Base-by-base conservation (phyloP, 805 yeast genomes). In the Lipomyces kockii region DNA sequence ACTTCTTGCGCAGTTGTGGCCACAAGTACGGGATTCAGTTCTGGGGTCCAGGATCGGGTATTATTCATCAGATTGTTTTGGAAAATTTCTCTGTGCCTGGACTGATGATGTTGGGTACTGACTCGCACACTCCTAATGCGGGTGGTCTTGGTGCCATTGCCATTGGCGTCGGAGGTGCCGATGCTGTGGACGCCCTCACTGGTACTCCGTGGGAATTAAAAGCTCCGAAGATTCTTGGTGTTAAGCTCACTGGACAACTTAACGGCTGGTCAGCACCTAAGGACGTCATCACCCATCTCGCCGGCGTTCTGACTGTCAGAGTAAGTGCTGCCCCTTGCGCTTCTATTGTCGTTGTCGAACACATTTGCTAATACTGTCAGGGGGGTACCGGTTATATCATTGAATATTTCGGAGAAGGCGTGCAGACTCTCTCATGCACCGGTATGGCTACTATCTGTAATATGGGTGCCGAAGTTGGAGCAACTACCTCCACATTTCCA, bases 401-500 rank as follows among this genome's bases (percentile, higher is more conserved):
- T 73, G 98, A 93, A 84, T 93, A 93, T 84, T 93, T 89, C 77
- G 98, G 98, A 80, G 92, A 89, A 64, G 98, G 98, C 85, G 93
- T 93, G 65, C 86, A 89, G 76, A 85, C 94, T 67, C 89, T 93
- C 80, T 90, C 97, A 61, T 92, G 97, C 82, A 94, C 98, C 62
- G 98, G 98, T 86, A 93, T 93, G 98, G 98, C 96, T 79, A 93
- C 98, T 76, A 93, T 93, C 83, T 93, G 98, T 86, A 93, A 93
- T 82, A 93, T 93, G 98, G 98, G 98, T 85, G 98, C 98, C 74
- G 98, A 93, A 83, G 92, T 93, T 75, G 98, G 98, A 83, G 98
- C 98, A 69, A 93, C 98, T 71, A 93, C 98, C 66, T 93, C 98
- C 59, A 91, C 91, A 69, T 93, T 93, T 96, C 98, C 98, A 80